Conservation (phyloP, 2,329 filamentous ascomycete genomes). For the Stemphylium beticola region DNA sequence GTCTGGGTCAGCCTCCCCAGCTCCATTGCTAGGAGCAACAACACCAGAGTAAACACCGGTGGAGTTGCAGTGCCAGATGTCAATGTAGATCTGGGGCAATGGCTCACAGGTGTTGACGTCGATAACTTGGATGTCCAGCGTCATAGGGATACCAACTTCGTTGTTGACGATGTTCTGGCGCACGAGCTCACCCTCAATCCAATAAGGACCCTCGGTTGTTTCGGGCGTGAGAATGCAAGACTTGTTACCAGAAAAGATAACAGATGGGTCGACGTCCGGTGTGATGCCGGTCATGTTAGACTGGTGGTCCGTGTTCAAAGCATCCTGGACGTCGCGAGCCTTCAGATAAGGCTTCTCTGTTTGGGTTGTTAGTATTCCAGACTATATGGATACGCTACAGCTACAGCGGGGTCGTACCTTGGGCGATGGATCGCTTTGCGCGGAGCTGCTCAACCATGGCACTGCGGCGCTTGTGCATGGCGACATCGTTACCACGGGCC, state of each 20-base stretch:
- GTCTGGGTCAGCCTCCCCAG: conserved; percentile 26
- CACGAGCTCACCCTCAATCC: conserved; percentile 59
- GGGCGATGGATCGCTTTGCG: conserved; percentile 43
- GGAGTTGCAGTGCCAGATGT: conserved; percentile 59
- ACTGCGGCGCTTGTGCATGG: conserved; percentile 44
- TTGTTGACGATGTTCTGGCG: conserved; percentile 57
- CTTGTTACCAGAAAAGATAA: conserved; percentile 43
- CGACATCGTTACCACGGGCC: not conserved
- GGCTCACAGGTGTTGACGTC: conserved; percentile 62
- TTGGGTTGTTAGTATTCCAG: conserved; percentile 9
- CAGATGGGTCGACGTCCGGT: conserved; percentile 30
- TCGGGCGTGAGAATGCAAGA: conserved; percentile 46
- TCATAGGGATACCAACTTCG: conserved; percentile 57
- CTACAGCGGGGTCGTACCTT: too few species aligned
- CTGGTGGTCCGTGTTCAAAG: conserved; percentile 38
- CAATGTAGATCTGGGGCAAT: conserved; percentile 55
- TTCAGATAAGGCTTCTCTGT: conserved; percentile 36
- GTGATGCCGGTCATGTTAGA: conserved; percentile 40
- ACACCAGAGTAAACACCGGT: conserved; percentile 47
- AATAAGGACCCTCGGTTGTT: conserved; percentile 44
- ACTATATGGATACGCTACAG: not conserved
- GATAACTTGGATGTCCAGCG: conserved; percentile 61
- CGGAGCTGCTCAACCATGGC: conserved; percentile 50
- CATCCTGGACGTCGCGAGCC: conserved; percentile 35
- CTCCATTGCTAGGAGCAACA: conserved; percentile 52